Evolutionary conservation across 768 basidiomycete genomes (phyloP).

Genomic region (Erythrobasidium yunnanense): DNA sequence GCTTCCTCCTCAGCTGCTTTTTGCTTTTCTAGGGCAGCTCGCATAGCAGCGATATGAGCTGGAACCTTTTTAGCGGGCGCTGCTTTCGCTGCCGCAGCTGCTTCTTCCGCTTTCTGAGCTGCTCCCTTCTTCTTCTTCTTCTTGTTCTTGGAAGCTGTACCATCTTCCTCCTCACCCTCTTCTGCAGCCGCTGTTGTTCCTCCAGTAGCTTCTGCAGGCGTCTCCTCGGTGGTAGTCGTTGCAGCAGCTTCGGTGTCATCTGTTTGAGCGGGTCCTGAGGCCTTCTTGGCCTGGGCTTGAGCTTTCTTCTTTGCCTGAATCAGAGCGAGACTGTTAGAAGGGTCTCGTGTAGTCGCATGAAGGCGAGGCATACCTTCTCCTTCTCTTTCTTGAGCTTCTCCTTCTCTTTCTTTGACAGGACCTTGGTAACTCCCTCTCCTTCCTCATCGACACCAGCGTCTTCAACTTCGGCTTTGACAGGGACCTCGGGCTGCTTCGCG

Average conservation of each 20-base stretch:
- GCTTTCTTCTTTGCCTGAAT: slow-evolving; percentile 85
- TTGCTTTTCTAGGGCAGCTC: slow-evolving; percentile 85
- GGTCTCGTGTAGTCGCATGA: background rate
- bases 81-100: slow-evolving; percentile 32
- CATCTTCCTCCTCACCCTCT: slow-evolving; percentile 20
- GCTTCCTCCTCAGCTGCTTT: slow-evolving; percentile 78
- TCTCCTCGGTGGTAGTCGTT: slow-evolving; percentile 29
- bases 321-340: background rate
- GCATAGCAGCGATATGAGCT: slow-evolving; percentile 64
- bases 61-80: slow-evolving; percentile 47
- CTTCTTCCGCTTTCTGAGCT: slow-evolving; percentile 33
- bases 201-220: slow-evolving; percentile 34
- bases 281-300: slow-evolving; percentile 73
- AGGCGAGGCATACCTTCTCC: slow-evolving; percentile 58
- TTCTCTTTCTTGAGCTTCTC: slow-evolving; percentile 93
- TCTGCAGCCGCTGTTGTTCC: slow-evolving; percentile 32
- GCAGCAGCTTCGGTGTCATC: slow-evolving; percentile 21
- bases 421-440: slow-evolving; percentile 49
- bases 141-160: slow-evolving; percentile 35
- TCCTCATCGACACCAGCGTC: slow-evolving; percentile 51
- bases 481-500: slow-evolving; percentile 24
- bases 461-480: slow-evolving; percentile 30
- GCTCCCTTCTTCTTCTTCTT: slow-evolving; percentile 41
- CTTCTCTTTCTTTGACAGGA: slow-evolving; percentile 91
- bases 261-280: too few relatives aligned